Base-by-base conservation (phyloP, 805 yeast species). In the Pichia eremophila region DNA sequence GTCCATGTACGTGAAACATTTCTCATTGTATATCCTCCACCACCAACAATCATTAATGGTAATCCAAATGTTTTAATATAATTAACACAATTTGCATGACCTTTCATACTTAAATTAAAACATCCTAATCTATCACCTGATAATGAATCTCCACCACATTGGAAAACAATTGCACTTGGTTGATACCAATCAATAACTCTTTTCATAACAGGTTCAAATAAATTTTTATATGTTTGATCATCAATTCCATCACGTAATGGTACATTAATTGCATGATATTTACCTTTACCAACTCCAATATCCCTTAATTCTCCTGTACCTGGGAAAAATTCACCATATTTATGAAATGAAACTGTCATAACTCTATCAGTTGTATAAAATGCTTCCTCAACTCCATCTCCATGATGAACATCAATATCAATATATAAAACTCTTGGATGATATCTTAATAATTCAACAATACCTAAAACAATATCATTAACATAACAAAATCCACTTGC, bases 11-110 rank as follows among this genome's bases (percentile, higher is more conserved):
- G 73, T 6, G 97, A 88, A 43, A 93, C 99, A 63, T 93, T 93
- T 64, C 97, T 77, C 77, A 95, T 95, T 3, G 99, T 93, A 68
- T 93, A 93, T 19, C 99, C 99, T 57, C 99, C 99, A 44, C 99
- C 99, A 39, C 99, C 99, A 19, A 93, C 74, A 31, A 93, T 95
- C 82, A 93, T 77, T 75, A 87, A 69, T 10, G 99, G 98, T 17
- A 93, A 74, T 43, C 86, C 85, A 61, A 91, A 87, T 9, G 85
- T 75, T 63, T 85, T 85, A 45, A 90, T 88, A 66, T 79, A 91
- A 56, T 83, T 81, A 45, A 91, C 87, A 71, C 99, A 93, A 66
- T 91, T 95, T 39, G 97, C 98, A 64, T 95, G 99, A 0, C 96
- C 98, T 47, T 72, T 73, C 78, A 91, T 90, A 48, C 93, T 87